Conservation (phyloP, 805 yeast species). For the Yarrowia osloensis region DNA sequence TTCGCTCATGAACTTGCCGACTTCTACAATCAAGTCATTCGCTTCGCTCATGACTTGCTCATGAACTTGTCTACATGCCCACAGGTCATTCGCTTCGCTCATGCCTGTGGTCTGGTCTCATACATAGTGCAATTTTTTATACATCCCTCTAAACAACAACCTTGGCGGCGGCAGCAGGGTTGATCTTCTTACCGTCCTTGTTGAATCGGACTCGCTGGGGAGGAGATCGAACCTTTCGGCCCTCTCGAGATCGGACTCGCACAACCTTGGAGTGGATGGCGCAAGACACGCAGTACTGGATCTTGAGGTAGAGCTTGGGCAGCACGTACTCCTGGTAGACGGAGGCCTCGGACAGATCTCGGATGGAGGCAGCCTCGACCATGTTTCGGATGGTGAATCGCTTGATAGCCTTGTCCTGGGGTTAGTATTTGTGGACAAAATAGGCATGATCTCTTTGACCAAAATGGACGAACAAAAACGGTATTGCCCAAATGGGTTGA, state of each 20-base stretch:
- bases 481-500: no score
- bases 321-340: constrained; percentile 98
- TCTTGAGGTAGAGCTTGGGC: constrained; percentile 99
- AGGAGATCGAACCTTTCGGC: constrained; percentile 98
- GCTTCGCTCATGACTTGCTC: no score
- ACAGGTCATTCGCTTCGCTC: no score
- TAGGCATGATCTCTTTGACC: no score
- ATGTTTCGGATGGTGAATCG: constrained; percentile 99
- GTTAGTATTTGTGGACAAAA: constrained; percentile 4
- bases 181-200: constrained; percentile 87
- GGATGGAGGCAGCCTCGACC: constrained; percentile 99
- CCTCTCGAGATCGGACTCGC: constrained; percentile 98
- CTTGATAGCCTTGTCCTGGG: constrained; percentile 99
- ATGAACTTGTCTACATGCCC: no score
- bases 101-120: no score
- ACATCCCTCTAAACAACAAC: constrained; percentile 56
- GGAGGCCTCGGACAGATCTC: constrained; percentile 99
- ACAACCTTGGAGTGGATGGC: constrained; percentile 99
- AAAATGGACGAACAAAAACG: no score
- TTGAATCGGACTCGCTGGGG: constrained; percentile 99
- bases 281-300: constrained; percentile 99
- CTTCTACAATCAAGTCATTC: no score
- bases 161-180: constrained; percentile 97
- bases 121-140: constrained; percentile 26
- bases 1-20: no score